Evolutionary conservation across 1,284 basidiomycete species (phyloP).

Genomic region (Tilletia caries): DNA sequence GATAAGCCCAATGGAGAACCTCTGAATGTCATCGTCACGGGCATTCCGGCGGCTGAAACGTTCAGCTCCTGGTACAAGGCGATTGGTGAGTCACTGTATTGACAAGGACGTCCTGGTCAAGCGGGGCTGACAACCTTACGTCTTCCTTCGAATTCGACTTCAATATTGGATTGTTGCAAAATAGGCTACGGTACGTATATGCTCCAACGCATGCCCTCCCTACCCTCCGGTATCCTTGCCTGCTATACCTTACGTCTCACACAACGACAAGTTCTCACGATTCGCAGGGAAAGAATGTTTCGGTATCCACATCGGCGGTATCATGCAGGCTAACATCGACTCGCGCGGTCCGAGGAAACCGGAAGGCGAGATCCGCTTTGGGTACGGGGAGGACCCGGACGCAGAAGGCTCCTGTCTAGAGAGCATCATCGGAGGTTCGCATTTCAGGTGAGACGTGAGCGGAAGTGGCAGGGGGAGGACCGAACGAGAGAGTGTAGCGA

Average conservation of each 20-base stretch:
- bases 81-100: background rate
- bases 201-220: too few relatives aligned
- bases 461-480: background rate
- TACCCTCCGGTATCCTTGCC: background rate
- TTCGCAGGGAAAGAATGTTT: constrained; percentile 61
- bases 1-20: constrained; percentile 8
- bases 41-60: background rate
- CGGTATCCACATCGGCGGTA: constrained; percentile 63
- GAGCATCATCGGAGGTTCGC: constrained; percentile 33
- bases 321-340: constrained; percentile 69
- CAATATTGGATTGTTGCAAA: too few relatives aligned
- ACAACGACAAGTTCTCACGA: too few relatives aligned
- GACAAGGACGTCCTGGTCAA: too few relatives aligned
- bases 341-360: constrained; percentile 58
- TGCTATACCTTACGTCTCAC: too few relatives aligned
- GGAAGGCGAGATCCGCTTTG: constrained; percentile 61
- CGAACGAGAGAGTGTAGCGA: background rate
- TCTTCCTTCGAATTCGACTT: too few relatives aligned
- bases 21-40: constrained; percentile 7
- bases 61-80: constrained; percentile 9
- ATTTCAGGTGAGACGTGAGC: constrained; percentile 11
- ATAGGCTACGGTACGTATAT: constrained; percentile 6
- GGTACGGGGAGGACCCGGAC: constrained; percentile 56
- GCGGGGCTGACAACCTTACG: background rate
- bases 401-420: constrained; percentile 5